phyloP scores from a whole-genome alignment of 768 basidiomycete genomes.

The Agaricus subrufescens region DNA sequence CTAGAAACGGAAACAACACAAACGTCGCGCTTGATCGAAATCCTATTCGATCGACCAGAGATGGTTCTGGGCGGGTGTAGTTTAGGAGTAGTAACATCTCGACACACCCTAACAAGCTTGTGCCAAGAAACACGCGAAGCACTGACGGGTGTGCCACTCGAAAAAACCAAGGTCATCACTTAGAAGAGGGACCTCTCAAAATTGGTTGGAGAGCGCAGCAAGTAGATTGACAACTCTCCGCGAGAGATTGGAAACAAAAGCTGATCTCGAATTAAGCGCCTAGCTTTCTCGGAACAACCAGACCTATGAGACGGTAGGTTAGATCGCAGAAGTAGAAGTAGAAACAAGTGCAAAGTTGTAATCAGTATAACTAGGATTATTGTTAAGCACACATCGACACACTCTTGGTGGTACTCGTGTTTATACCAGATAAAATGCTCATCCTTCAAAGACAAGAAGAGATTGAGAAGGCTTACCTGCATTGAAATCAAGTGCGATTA shows the following conservation, averaged over 20 bases:
- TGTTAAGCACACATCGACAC: slow-evolving; percentile 4
- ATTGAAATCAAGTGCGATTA: background rate
- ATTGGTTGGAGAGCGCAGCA: slow-evolving; percentile 32
- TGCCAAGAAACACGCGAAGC: slow-evolving; percentile 38
- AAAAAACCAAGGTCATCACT: slow-evolving; percentile 26
- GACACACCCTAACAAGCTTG: slow-evolving; percentile 36
- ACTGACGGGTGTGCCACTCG: slow-evolving; percentile 31
- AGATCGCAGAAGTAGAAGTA: background rate
- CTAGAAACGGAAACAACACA: too few relatives aligned
- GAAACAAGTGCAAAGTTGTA: background rate
- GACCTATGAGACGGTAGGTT: background rate
- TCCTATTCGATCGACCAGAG: slow-evolving; percentile 39
- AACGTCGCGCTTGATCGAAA: too few relatives aligned
- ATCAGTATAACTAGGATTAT: slow-evolving; percentile 12
- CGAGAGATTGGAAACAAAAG: background rate
- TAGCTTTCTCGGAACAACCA: too few relatives aligned
- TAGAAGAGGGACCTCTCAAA: slow-evolving; percentile 19
- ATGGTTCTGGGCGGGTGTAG: slow-evolving; percentile 22
- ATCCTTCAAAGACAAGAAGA: background rate
- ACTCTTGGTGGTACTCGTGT: slow-evolving; percentile 3
- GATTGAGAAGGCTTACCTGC: background rate
- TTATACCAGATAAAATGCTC: background rate
- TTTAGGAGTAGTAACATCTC: slow-evolving; percentile 35
- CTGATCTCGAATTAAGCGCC: too few relatives aligned
- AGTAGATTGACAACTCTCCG: slow-evolving; percentile 27